A percentile compares a stretch with the other conserved stretches of the same genome.
These are phyloP conservation scores for Triticum urartu DNA, from an alignment of 176 grass and related monocot species.

Conservation along the genomic window DNA sequence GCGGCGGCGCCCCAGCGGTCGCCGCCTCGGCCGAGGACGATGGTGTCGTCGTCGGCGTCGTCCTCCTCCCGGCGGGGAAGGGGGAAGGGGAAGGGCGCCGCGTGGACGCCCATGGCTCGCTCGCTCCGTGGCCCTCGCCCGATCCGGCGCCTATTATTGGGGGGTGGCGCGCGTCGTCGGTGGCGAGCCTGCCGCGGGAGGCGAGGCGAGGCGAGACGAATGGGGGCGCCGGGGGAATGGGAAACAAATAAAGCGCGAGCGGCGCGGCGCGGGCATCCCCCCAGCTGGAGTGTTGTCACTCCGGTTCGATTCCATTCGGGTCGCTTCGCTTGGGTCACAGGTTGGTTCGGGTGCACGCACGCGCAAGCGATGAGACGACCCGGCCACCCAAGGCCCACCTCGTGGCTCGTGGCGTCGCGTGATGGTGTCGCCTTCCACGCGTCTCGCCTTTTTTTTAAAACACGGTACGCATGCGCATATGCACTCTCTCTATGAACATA, in stretches of 20 bases:
- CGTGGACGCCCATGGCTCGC: constrained; percentile 34
- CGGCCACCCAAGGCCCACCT: too few species aligned
- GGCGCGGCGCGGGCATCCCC: background rate
- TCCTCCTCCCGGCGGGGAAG: background rate
- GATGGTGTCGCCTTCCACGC: background rate
- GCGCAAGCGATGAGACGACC: too few species aligned
- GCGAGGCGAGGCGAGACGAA: background rate
- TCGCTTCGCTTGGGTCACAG: background rate
- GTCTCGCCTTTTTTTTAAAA: background rate
- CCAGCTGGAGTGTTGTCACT: too few species aligned
- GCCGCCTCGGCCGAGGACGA: background rate
- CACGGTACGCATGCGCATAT: too few species aligned
- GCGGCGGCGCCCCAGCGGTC: background rate
- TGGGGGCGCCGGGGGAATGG: background rate
- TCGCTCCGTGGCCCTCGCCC: background rate
- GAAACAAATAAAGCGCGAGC: background rate
- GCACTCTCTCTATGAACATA: too few species aligned
- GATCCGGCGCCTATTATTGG: constrained; percentile 34
- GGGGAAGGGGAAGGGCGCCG: background rate
- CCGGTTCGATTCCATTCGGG: background rate
- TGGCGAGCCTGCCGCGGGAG: background rate
- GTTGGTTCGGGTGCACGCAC: background rate
- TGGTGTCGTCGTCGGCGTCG: background rate
- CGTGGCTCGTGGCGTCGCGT: background rate
- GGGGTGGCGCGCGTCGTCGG: background rate